Percentiles rank a stretch among this genome's conserved stretches.
Evolutionary conservation across 23 red algal species (phyloP).

Genomic region (Chondrus crispus): DNA sequence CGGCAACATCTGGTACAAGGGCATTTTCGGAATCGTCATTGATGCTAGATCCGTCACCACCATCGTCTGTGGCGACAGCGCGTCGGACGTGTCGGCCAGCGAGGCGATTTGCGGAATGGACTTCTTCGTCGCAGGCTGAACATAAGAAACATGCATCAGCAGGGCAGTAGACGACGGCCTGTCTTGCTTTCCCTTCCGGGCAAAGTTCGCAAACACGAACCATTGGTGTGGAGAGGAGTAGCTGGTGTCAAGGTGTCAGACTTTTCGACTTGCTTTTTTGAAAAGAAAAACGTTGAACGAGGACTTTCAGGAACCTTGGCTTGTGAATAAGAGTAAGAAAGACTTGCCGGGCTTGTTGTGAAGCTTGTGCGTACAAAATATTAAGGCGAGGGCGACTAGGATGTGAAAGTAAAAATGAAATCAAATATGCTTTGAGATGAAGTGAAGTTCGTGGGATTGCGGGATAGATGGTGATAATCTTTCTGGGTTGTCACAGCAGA

Average conservation of each 20-base stretch:
- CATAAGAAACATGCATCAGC: constrained; percentile 64
- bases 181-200: constrained; percentile 6
- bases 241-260: neutral
- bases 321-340: too few relatives aligned
- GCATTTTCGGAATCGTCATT: constrained; percentile 32
- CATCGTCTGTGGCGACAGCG: neutral
- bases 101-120: constrained; percentile 52
- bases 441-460: too few relatives aligned
- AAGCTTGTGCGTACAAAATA: too few relatives aligned
- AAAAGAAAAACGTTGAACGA: too few relatives aligned
- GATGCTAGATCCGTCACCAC: constrained; percentile 24
- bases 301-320: too few relatives aligned
- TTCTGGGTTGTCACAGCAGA: too few relatives aligned
- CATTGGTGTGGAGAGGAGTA: neutral
- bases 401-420: too few relatives aligned
- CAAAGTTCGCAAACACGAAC: constrained; percentile 69
- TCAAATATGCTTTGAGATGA: too few relatives aligned
- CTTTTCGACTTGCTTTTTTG: neutral
- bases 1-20: neutral
- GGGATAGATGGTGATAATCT: too few relatives aligned
- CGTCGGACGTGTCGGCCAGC: constrained; percentile 45
- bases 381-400: too few relatives aligned
- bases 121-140: constrained; percentile 32
- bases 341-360: too few relatives aligned
- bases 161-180: constrained; percentile 38